Conservation (phyloP, 768 basidiomycete species). For the Amanita jacksonii region DNA sequence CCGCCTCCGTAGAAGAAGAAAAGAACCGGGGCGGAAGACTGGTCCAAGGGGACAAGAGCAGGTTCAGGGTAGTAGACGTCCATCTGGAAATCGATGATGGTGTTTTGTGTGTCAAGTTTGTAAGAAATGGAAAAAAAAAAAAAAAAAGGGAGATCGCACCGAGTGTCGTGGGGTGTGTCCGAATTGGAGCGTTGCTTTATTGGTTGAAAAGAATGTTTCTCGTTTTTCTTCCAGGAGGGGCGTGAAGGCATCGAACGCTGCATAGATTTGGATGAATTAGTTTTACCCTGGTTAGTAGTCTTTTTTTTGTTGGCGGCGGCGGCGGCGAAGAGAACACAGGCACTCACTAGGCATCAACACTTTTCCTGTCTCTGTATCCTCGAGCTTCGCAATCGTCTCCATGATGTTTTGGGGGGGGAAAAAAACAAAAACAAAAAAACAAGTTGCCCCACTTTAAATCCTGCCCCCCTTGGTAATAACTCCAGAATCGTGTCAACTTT, state of each 20-base stretch:
- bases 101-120: not conserved
- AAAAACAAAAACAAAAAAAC: too few relatives aligned
- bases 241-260: conserved; percentile 4
- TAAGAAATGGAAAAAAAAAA: not conserved
- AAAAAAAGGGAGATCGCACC: too few relatives aligned
- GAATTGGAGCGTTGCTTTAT: conserved; percentile 5
- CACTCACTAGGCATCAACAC: conserved; percentile 5
- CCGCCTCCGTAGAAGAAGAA: conserved; percentile 66
- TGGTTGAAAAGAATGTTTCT: not conserved
- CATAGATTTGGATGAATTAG: not conserved
- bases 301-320: not conserved
- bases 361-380: not conserved
- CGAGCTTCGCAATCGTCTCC: conserved; percentile 3
- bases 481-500: too few relatives aligned
- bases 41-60: conserved; percentile 14
- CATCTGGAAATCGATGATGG: conserved; percentile 28
- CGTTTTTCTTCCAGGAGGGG: conserved; percentile 1
- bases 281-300: too few relatives aligned
- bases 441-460: too few relatives aligned
- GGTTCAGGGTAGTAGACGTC: conserved; percentile 54
- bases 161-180: conserved; percentile 4
- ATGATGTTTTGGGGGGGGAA: too few relatives aligned
- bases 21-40: conserved; percentile 33
- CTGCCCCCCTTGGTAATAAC: too few relatives aligned
- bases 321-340: not conserved